Percentiles rank a stretch among this genome's conserved stretches.
Evolutionary conservation across 1,139 yeast species (phyloP).

Genomic region (Suhomyces wounanorum): DNA sequence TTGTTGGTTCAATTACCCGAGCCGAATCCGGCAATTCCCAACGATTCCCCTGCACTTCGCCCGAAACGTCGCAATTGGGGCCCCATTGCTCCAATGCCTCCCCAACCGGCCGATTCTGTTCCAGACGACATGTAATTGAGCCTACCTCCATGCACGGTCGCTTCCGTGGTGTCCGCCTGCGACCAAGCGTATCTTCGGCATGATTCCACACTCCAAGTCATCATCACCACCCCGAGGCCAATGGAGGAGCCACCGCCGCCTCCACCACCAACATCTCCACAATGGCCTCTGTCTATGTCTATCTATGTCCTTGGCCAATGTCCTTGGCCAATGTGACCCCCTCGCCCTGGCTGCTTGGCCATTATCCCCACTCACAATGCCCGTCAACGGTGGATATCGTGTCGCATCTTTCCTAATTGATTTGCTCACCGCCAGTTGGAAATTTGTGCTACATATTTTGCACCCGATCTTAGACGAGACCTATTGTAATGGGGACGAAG

Average conservation of each 20-base stretch:
- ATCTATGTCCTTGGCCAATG: too few relatives aligned
- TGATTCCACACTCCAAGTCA: too few relatives aligned
- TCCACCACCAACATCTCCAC: too few relatives aligned
- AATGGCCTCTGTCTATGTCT: too few relatives aligned
- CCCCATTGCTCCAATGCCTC: not conserved
- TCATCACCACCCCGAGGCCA: too few relatives aligned
- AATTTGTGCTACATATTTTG: not conserved
- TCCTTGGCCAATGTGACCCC: not conserved
- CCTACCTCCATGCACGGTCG: too few relatives aligned
- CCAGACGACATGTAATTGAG: too few relatives aligned
- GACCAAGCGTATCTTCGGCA: too few relatives aligned
- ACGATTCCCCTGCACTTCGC: not conserved
- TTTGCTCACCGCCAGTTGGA: not conserved
- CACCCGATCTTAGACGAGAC: not conserved
- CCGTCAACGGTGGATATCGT: not conserved
- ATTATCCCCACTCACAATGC: not conserved
- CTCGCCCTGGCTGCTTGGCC: not conserved
- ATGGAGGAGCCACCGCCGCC: too few relatives aligned
- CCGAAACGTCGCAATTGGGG: not conserved
- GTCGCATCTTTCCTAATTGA: constrained; percentile 1
- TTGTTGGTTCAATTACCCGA: not conserved
- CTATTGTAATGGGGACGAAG: not conserved
- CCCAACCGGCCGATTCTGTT: not conserved
- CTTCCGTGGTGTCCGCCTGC: too few relatives aligned
- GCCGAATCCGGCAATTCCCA: not conserved